Evolutionary conservation across 1,284 basidiomycete genomes (phyloP), one percentile per base, ranked within the genome.

Genomic region (Vanrija humicola): DNA sequence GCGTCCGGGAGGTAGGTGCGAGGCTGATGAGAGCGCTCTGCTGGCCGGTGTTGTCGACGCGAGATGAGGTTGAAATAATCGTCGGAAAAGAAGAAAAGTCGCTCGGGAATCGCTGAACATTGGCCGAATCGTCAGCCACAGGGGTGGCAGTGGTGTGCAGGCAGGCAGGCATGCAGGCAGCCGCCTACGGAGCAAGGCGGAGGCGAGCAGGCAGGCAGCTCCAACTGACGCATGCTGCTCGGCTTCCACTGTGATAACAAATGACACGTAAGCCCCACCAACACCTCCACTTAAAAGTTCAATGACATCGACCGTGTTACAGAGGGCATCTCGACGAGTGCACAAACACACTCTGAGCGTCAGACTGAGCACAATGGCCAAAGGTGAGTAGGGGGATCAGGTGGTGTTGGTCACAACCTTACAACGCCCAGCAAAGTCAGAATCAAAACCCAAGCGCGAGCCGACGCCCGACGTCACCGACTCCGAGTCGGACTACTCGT

Each of bases 401-500:
- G 8, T 12, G 12, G 2, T 5, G 16, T 7, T 29, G 50, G 34
- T 18, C 19, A 38, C 16, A 42, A 5, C 5, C 34, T 34, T 8
- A 34, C 34, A 29, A 23, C 16, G 14, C n/a, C 42, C 34, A 39
- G 48, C 28, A 38, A 54, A 50, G 28, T 38, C 48, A 3, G 14
- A 16, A 14, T 14, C 49, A 16, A 47, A 50, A 16, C 39, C 50
- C 10, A 44, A 52, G 46, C 48, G 54, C 46, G 48, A 53, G 48
- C 51, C 51, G 6, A 45, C 42, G 46, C 48, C 50, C 38, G 47
- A 48, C 19, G 29, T 26, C 38, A 51, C 56, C n/a, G 65, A 65
- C 34, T 66, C 64, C 14, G 62, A 65, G 46, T 63, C 63, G 29
- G 50, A 56, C 43, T 51, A 72, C 54, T 71, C 72, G 40, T 70